These are phyloP conservation scores for Brasilioporus rufonigricans DNA, from an alignment of 768 basidiomycete species.

Conservation along the genomic window DNA sequence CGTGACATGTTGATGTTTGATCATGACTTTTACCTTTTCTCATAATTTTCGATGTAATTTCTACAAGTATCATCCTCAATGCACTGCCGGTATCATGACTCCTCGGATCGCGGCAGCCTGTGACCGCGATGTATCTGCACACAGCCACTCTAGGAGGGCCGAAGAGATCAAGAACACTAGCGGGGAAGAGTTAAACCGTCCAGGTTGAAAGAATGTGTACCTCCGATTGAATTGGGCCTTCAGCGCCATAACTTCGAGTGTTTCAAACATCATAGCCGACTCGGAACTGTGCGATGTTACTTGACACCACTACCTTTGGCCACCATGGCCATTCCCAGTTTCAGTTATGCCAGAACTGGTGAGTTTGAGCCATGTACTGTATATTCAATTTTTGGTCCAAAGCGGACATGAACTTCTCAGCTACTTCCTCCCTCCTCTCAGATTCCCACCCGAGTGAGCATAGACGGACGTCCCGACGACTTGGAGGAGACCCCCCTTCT, in stretches of 20 bases:
- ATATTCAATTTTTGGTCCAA: too few species aligned
- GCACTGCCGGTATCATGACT: background rate
- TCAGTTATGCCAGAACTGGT: background rate
- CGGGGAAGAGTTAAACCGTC: too few species aligned
- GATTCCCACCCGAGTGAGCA: background rate
- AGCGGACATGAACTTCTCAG: too few species aligned
- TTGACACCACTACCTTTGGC: too few species aligned
- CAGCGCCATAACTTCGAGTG: background rate
- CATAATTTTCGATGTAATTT: background rate
- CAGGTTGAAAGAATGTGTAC: too few species aligned
- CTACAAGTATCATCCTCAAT: background rate
- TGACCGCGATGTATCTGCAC: too few species aligned
- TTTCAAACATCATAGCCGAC: background rate
- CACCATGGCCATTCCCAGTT: background rate
- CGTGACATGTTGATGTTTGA: slow-evolving; percentile 6
- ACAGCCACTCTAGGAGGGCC: too few species aligned
- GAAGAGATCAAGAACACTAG: too few species aligned
- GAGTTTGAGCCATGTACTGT: background rate
- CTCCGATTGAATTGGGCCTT: too few species aligned
- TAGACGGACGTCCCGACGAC: slow-evolving; percentile 39
- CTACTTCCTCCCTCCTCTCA: background rate
- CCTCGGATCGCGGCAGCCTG: too few species aligned
- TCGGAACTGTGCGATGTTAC: background rate
- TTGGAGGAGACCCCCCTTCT: background rate
- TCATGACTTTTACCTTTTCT: background rate